Evolutionary conservation across 2,329 filamentous ascomycete species (phyloP).

Genomic region (Apiospora arundinis): DNA sequence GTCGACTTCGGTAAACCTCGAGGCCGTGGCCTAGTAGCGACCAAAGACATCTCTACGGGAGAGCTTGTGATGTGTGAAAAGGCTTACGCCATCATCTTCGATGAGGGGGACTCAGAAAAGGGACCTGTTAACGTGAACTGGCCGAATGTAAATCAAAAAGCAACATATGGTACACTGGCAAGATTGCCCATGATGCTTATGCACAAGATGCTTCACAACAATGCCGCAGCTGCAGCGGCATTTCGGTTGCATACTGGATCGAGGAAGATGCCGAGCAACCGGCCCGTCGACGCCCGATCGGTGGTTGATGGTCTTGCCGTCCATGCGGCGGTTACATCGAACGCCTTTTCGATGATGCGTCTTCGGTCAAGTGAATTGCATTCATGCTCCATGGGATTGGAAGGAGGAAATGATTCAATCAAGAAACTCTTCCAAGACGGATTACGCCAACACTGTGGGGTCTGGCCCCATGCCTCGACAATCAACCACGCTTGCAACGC

Average conservation of each 20-base stretch:
- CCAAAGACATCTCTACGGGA: background rate
- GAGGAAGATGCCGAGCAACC: background rate
- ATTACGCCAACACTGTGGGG: background rate
- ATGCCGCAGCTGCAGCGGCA: background rate
- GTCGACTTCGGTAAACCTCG: background rate
- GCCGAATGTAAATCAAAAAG: background rate
- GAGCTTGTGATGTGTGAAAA: background rate
- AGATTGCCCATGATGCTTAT: background rate
- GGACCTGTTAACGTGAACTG: background rate
- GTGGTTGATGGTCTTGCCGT: background rate
- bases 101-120: background rate
- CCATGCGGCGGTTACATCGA: background rate
- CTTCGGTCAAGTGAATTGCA: too few relatives aligned
- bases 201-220: background rate
- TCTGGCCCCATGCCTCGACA: constrained; percentile 36
- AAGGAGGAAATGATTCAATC: too few relatives aligned
- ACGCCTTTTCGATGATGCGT: background rate
- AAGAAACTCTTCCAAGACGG: too few relatives aligned
- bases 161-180: background rate
- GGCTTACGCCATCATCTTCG: background rate
- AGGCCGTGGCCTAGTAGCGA: background rate
- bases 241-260: background rate
- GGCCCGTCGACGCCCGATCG: background rate
- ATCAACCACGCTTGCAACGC: constrained; percentile 46
- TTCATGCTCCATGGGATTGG: too few relatives aligned